Percentiles rank a stretch among this genome's conserved stretches.
phyloP scores from a whole-genome alignment of 768 basidiomycete species.

The Suillus weaverae region DNA sequence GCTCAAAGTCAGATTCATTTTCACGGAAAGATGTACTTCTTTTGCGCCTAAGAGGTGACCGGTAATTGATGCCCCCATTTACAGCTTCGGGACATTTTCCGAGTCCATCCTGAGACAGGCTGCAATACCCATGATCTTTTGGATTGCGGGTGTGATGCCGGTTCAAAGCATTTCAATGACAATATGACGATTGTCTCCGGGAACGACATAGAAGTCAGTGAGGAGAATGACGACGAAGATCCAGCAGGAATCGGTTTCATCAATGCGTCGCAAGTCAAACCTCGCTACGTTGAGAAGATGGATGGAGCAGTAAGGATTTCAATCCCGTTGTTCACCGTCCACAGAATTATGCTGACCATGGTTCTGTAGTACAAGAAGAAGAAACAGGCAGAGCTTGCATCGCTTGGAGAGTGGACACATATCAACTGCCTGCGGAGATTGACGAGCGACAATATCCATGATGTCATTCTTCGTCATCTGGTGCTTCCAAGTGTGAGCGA shows the following conservation, averaged over 20 bases:
- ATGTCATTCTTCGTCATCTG: slow-evolving; percentile 61
- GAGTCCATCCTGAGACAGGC: slow-evolving; percentile 71
- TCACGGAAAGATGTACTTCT: slow-evolving; percentile 75
- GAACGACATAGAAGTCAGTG: background rate
- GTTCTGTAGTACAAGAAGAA: slow-evolving; percentile 57
- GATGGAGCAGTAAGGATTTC: slow-evolving; percentile 51
- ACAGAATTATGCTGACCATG: slow-evolving; percentile 6
- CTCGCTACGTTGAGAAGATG: slow-evolving; percentile 41
- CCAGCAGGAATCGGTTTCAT: slow-evolving; percentile 52
- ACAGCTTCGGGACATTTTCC: slow-evolving; percentile 91
- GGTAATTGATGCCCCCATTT: slow-evolving; percentile 1
- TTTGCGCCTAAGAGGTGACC: slow-evolving; percentile 4
- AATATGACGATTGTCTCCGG: background rate
- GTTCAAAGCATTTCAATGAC: slow-evolving; percentile 9
- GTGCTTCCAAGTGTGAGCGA: slow-evolving; percentile 20
- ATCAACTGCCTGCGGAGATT: slow-evolving; percentile 63
- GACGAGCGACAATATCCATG: slow-evolving; percentile 54
- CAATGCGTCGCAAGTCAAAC: slow-evolving; percentile 60
- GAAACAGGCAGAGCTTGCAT: slow-evolving; percentile 67
- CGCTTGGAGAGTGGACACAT: slow-evolving; percentile 83
- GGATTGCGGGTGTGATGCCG: slow-evolving; percentile 66
- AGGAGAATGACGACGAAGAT: slow-evolving; percentile 30
- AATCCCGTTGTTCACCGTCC: background rate
- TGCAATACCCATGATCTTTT: slow-evolving; percentile 95
- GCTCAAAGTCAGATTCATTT: slow-evolving; percentile 82